These are phyloP conservation scores for Wickerhamiella azymoides DNA, from an alignment of 805 yeast genomes.

Conservation along the genomic window DNA sequence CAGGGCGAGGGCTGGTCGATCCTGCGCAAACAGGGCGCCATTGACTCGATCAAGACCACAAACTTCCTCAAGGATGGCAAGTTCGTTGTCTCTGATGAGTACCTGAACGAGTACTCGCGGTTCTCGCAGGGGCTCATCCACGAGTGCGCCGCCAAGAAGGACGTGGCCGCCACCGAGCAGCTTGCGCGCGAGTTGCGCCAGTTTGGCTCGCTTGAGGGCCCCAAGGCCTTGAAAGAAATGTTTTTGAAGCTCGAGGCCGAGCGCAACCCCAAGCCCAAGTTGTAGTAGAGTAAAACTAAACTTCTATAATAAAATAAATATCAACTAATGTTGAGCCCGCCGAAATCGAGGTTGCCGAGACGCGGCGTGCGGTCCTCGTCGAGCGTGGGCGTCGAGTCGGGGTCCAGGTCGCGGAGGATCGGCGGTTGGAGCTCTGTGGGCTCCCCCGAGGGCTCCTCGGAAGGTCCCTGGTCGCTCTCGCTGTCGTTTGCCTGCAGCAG, in stretches of 20 bases:
- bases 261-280: constrained; percentile 4
- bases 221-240: constrained; percentile 16
- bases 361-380: background rate
- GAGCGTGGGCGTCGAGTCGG: background rate
- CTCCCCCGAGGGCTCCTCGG: no score
- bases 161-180: background rate
- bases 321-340: no score
- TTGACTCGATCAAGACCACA: constrained; percentile 12
- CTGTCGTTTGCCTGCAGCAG: background rate
- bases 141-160: constrained; percentile 8
- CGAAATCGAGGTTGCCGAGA: background rate
- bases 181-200: constrained; percentile 18
- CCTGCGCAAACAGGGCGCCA: constrained; percentile 11
- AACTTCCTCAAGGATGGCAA: constrained; percentile 10
- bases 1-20: constrained; percentile 63
- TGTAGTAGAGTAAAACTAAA: background rate
- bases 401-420: no score
- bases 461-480: background rate
- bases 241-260: constrained; percentile 15
- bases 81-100: constrained; percentile 16
- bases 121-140: background rate
- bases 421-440: no score
- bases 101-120: constrained; percentile 10
- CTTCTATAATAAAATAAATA: background rate
- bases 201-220: constrained; percentile 20